phyloP scores from a whole-genome alignment of 1,284 basidiomycete species.

The Termitomyces sp. region DNA sequence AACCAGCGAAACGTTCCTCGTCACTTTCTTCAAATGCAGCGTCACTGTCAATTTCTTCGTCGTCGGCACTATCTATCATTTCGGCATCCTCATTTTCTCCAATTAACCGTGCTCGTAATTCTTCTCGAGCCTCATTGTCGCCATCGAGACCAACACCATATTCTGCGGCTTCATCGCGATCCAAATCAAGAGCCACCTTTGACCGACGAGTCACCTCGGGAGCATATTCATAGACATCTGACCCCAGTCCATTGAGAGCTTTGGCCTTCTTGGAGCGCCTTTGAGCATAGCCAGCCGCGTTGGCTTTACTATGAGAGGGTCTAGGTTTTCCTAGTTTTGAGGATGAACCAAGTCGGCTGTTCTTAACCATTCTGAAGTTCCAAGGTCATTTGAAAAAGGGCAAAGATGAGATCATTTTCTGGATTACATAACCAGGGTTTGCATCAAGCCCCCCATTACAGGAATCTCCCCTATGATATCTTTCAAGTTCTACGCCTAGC shows the following conservation, averaged over 20 bases:
- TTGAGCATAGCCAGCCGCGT: constrained; percentile 49
- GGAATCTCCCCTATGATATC: constrained; percentile 36
- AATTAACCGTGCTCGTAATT: constrained; percentile 46
- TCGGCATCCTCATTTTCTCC: constrained; percentile 57
- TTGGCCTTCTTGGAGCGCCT: constrained; percentile 43
- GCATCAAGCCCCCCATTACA: constrained; percentile 14
- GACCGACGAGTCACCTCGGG: constrained; percentile 51
- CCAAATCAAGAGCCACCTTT: constrained; percentile 49
- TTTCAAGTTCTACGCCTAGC: constrained; percentile 38
- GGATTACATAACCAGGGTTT: background rate
- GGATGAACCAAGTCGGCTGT: background rate
- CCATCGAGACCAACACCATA: constrained; percentile 33
- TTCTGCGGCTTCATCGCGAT: constrained; percentile 48
- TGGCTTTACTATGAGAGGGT: constrained; percentile 26
- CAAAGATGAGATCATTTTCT: constrained; percentile 2
- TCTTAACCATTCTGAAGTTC: constrained; percentile 5
- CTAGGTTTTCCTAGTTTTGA: constrained; percentile 1
- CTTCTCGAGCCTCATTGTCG: constrained; percentile 32
- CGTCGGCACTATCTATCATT: constrained; percentile 58
- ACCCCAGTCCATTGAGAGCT: constrained; percentile 17
- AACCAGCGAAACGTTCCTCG: constrained; percentile 73
- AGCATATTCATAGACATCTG: constrained; percentile 62
- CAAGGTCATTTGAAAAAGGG: background rate
- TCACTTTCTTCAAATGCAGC: constrained; percentile 81
- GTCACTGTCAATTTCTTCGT: constrained; percentile 78